A percentile compares a stretch with the other conserved stretches of the same genome.
Conservation (phyloP, 345 rosid species). For the Rhizophora apiculata region DNA sequence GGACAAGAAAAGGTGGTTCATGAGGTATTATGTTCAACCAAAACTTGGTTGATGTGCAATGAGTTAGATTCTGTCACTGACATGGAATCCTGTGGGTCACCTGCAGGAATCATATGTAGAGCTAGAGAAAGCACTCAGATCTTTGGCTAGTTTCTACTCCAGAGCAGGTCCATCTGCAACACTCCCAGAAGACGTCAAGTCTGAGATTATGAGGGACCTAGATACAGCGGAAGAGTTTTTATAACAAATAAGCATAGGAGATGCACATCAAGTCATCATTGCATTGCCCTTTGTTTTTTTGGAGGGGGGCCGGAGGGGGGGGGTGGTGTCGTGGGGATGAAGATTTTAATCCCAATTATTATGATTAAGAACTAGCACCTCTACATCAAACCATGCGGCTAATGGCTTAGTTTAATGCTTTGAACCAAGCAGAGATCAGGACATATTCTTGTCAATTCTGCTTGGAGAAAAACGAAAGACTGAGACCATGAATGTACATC, state of each 20-base stretch:
- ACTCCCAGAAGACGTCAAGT: conserved; percentile 66
- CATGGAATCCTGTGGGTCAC: background rate
- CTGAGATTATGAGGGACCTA: conserved; percentile 56
- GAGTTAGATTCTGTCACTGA: background rate
- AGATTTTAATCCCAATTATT: too few relatives aligned
- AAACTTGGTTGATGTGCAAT: background rate
- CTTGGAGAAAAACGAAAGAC: too few relatives aligned
- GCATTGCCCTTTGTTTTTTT: too few relatives aligned
- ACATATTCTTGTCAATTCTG: too few relatives aligned
- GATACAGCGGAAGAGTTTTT: conserved; percentile 63
- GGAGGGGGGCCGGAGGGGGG: too few relatives aligned
- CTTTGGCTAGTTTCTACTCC: conserved; percentile 73
- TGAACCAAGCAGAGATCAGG: too few relatives aligned
- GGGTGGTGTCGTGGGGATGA: too few relatives aligned
- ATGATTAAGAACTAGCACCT: too few relatives aligned
- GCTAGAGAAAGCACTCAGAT: conserved; percentile 73
- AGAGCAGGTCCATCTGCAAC: conserved; percentile 87
- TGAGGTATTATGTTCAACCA: conserved; percentile 38
- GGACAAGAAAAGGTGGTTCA: conserved; percentile 51
- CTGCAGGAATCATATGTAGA: conserved; percentile 75
- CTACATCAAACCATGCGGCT: too few relatives aligned
- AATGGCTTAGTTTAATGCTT: too few relatives aligned
- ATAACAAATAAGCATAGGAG: conserved; percentile 15
- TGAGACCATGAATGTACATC: too few relatives aligned
- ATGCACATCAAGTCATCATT: too few relatives aligned